A percentile compares a stretch with the other conserved stretches of the same genome.
phyloP scores from a whole-genome alignment of 2,329 filamentous ascomycete species.

The Aspergillus brasiliensis region DNA sequence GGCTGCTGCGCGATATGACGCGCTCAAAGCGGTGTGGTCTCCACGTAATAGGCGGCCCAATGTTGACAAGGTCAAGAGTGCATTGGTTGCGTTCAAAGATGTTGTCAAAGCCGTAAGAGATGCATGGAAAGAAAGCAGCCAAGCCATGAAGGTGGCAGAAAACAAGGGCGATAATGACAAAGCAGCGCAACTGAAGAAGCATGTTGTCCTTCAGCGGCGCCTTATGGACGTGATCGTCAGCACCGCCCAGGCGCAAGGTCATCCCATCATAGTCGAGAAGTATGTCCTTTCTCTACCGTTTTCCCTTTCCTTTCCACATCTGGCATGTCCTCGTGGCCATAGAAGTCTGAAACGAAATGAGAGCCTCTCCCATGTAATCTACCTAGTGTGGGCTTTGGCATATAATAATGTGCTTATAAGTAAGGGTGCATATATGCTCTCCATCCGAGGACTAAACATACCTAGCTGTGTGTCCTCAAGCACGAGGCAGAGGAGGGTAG shows the following conservation, averaged over 20 bases:
- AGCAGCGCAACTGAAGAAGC: conserved; percentile 56
- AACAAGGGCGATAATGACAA: conserved; percentile 58
- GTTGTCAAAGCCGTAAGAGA: conserved; percentile 62
- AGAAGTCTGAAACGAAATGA: conserved; percentile 40
- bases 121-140: conserved; percentile 61
- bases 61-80: conserved; percentile 56
- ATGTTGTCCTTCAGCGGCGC: conserved; percentile 60
- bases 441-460: conserved; percentile 12
- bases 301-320: conserved; percentile 17
- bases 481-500: conserved; percentile 1
- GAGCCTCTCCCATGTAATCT: conserved; percentile 39
- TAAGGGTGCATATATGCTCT: conserved; percentile 27
- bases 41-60: conserved; percentile 54
- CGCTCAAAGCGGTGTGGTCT: conserved; percentile 63
- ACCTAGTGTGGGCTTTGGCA: conserved; percentile 29
- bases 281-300: conserved; percentile 40
- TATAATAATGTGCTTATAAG: conserved; percentile 31
- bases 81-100: conserved; percentile 61
- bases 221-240: conserved; percentile 56
- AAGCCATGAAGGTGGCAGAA: conserved; percentile 60
- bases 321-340: conserved; percentile 35
- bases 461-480: conserved; percentile 12
- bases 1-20: conserved; percentile 59
- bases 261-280: conserved; percentile 52
- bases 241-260: conserved; percentile 47